Conservation (phyloP, 1,139 yeast genomes). For the Lizanozyma gosingica region DNA sequence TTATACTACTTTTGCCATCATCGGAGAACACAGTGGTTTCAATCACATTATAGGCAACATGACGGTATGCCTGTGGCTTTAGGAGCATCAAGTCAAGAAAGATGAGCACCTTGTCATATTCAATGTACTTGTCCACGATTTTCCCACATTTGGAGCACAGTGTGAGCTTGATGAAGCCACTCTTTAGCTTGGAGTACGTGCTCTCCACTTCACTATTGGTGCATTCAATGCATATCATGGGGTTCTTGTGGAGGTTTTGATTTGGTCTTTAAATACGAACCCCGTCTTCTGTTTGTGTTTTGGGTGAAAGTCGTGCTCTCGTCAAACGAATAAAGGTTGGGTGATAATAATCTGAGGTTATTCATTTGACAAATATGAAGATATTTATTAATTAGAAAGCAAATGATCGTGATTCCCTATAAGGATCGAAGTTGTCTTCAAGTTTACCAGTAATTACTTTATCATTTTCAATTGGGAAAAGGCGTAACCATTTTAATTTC, state of each 20-base stretch:
- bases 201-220: conserved; percentile 47
- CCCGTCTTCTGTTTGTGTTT: too few species aligned
- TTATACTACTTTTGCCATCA: neutral
- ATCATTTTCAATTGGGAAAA: too few species aligned
- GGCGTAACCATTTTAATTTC: too few species aligned
- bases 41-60: conserved; percentile 70
- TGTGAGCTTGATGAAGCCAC: conserved; percentile 72
- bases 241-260: too few species aligned
- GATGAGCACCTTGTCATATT: conserved; percentile 74
- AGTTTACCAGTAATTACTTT: too few species aligned
- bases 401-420: neutral
- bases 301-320: conserved; percentile 4
- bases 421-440: too few species aligned
- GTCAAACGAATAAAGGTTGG: conserved; percentile 4
- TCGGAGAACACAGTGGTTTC: conserved; percentile 17
- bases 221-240: conserved; percentile 89
- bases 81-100: conserved; percentile 76
- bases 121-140: conserved; percentile 87
- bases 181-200: conserved; percentile 65
- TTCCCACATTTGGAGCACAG: conserved; percentile 65
- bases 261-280: too few species aligned
- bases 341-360: neutral
- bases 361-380: neutral
- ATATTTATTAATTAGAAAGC: neutral
- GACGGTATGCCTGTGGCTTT: conserved; percentile 87